Evolutionary conservation across 2,329 filamentous ascomycete species (phyloP), one percentile per base, ranked within the genome.

Genomic region (Colletotrichum costaricense): DNA sequence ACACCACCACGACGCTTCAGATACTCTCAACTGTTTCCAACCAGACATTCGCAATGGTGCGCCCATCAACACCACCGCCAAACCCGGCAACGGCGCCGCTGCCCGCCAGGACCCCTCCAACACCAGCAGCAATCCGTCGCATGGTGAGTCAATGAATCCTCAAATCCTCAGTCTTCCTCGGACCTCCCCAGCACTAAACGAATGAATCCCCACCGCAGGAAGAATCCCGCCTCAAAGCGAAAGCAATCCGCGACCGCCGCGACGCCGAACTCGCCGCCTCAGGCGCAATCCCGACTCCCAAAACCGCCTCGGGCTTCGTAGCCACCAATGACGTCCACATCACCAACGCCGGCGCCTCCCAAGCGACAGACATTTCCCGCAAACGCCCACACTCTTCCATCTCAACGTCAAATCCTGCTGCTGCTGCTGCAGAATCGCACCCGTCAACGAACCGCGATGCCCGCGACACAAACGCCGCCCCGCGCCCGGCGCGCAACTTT

Each of bases 401-500:
- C 71, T 91, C 91, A 57, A 63, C 60, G 26, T 14, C 26, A 14
- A 16, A 9, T 19, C 8, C 22, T 14, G 14, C 22, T 11, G 24
- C 60, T 5, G 60, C 60, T 5, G 60, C 42, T 2, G 12, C 70
- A 65, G 80, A 86, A 73, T 80, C 80, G 7, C 58, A 62, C 9
- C 89, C 89, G 1, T 83, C 88, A 14, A 94, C 88, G 38, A 90
- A 90, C 78, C 92, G 94, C 78, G 93, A 97, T 87, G 93, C 91
- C 5, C 88, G 91, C 62, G 84, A 83, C 76, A 81, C 79, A 77
- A 81, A 80, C 75, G 85, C 86, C 19, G 85, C 81, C 56, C 92
- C 97, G 63, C 92, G 91, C 68, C 93, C 96, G 0, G 94, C 94
- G 59, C 90, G 92, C 79, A 98, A 97, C 79, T 98, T 98, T 77